Conservation (phyloP, 176 grass and related monocot species). For the Musa schizocarpa region DNA sequence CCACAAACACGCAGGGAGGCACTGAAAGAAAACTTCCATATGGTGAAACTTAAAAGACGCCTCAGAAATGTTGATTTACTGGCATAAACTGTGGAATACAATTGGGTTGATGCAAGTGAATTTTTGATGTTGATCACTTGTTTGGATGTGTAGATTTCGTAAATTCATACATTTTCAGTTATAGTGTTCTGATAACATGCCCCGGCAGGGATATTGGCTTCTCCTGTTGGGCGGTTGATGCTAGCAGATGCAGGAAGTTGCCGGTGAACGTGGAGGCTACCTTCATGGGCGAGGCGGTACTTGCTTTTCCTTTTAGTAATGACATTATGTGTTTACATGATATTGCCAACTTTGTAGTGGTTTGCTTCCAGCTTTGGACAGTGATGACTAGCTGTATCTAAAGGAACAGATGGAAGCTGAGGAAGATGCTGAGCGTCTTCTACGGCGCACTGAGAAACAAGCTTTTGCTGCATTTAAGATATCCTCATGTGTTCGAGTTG, state of each 20-base stretch:
- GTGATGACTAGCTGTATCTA: slow-evolving; percentile 94
- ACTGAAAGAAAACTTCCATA: too few relatives aligned
- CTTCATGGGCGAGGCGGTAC: slow-evolving; percentile 97
- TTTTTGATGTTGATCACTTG: neutral
- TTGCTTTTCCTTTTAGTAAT: slow-evolving; percentile 17
- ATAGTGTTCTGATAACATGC: slow-evolving; percentile 93
- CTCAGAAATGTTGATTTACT: too few relatives aligned
- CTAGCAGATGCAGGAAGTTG: slow-evolving; percentile 99
- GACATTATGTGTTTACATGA: slow-evolving; percentile 4
- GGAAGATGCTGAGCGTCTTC: slow-evolving; percentile 90
- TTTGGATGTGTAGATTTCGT: neutral
- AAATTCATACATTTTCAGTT: neutral
- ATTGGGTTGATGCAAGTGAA: neutral
- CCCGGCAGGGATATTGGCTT: slow-evolving; percentile 89
- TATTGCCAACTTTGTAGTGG: slow-evolving; percentile 10
- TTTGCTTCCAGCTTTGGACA: slow-evolving; percentile 70
- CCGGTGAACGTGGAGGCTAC: slow-evolving; percentile 93
- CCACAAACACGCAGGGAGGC: too few relatives aligned
- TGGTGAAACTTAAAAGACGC: too few relatives aligned
- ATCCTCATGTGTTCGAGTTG: slow-evolving; percentile 41
- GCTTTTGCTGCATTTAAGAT: slow-evolving; percentile 99
- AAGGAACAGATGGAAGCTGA: slow-evolving; percentile 99
- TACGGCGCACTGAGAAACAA: slow-evolving; percentile 77
- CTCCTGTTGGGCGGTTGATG: slow-evolving; percentile 48
- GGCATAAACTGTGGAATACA: neutral